Conservation (phyloP, 2,329 filamentous ascomycete genomes). For the Xylaria sp. region DNA sequence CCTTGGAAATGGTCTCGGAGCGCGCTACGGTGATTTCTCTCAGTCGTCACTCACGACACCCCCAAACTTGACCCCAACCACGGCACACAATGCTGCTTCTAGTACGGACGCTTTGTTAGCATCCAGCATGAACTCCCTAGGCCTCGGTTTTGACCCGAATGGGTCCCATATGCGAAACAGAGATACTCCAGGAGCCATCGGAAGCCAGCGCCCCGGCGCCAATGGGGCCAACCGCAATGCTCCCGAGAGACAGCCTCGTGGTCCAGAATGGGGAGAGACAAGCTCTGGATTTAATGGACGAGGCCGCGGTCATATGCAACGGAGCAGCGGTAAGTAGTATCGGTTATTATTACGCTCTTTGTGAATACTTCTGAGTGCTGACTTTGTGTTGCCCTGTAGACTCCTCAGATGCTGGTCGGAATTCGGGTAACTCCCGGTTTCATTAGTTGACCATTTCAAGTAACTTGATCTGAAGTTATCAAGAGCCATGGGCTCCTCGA, state of each 20-base stretch:
- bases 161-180: constrained; percentile 54
- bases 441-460: constrained; percentile 41
- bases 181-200: constrained; percentile 70
- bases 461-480: background rate
- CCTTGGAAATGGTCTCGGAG: constrained; percentile 61
- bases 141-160: constrained; percentile 63
- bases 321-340: constrained; percentile 67
- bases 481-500: background rate
- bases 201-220: constrained; percentile 70
- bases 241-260: constrained; percentile 72
- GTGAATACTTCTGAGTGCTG: constrained; percentile 9
- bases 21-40: constrained; percentile 50
- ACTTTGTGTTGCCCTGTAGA: constrained; percentile 38
- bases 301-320: constrained; percentile 68
- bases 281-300: constrained; percentile 64
- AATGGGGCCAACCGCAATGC: constrained; percentile 58
- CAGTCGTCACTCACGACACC: constrained; percentile 50
- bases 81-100: constrained; percentile 49
- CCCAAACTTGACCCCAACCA: constrained; percentile 51
- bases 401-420: constrained; percentile 51
- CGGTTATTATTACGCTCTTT: background rate
- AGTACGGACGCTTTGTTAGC: constrained; percentile 50
- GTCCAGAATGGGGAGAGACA: constrained; percentile 69
- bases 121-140: constrained; percentile 57
- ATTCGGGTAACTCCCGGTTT: constrained; percentile 48